Conservation (phyloP, 164 flowering plant species). For the Aristolochia californica region DNA sequence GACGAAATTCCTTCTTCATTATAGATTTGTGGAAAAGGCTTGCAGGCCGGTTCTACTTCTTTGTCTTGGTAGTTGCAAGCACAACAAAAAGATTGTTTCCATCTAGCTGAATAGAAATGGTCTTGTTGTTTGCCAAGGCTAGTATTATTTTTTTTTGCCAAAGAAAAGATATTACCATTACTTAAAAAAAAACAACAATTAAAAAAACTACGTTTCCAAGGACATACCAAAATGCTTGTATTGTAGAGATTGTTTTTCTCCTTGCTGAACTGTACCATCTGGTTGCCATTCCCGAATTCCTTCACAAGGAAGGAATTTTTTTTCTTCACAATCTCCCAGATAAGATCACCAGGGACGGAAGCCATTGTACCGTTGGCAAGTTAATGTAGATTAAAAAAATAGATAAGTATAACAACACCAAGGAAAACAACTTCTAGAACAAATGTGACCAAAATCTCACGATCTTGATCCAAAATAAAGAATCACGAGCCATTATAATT, state of each 20-base stretch:
- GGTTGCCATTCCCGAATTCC: constrained; percentile 68
- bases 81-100: constrained; percentile 49
- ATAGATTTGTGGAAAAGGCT: constrained; percentile 46
- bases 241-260: constrained; percentile 86
- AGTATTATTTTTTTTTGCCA: not conserved
- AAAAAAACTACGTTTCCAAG: not conserved
- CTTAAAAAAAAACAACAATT: not conserved
- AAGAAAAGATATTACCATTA: not conserved
- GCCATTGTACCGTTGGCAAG: constrained; percentile 36
- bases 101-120: constrained; percentile 56
- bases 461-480: too few species aligned
- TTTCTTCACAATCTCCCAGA: constrained; percentile 96
- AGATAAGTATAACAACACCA: not conserved
- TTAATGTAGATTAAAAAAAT: not conserved
- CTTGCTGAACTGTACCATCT: constrained; percentile 60
- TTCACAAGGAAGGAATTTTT: constrained; percentile 77
- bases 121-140: constrained; percentile 75
- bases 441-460: too few species aligned
- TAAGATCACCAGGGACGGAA: constrained; percentile 65
- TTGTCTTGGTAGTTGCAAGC: constrained; percentile 69
- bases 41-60: constrained; percentile 69
- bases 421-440: not conserved
- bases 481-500: too few species aligned
- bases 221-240: constrained; percentile 74
- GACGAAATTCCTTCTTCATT: constrained; percentile 64